Base-by-base conservation (phyloP, 1,139 yeast species). In the Williopsis jadinii region DNA sequence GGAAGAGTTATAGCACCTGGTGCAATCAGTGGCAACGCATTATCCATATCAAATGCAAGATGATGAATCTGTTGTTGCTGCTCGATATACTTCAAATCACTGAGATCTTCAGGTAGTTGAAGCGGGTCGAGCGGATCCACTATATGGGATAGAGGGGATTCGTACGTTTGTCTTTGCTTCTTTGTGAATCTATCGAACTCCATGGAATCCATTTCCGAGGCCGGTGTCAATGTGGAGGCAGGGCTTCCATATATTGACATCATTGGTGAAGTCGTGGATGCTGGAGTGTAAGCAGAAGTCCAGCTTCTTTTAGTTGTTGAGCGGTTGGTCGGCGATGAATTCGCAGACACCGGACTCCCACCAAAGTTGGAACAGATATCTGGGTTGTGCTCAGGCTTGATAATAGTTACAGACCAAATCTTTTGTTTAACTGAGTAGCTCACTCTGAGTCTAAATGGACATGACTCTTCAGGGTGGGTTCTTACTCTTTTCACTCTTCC, bases 361-460 rank as follows among this genome's bases (percentile, higher is more conserved):
- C 53, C 54, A 35, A 53, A 54, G 38, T 55, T 55, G 26, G 52
- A 46, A 34, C 59, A 55, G 3, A 55, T 32, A 8, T 35, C 27
- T 29, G 44, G 37, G 34, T 47, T 50, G 37, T 55, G 58, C 19
- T 55, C 58, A 11, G 67, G 72, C 50, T 69, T 67, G 34, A 51
- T 50, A 34, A 54, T 52, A 32, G 43, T 51, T 13, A 81, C 65
- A 10, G 77, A 65, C 90, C 90, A 82, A 36, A 62, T 60, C 48
- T 70, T 66, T 36, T 73, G 66, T 47, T 80, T 67, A 15, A 75
- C 59, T 1, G 84, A 76, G 51, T 67, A 80, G 48, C 83, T 80
- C 3, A 87, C 87, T 48, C 90, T 63, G 29, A 82, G 68, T 57
- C 84, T 70, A 56, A 82, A 82, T 2, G 88, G 87, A 56, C 92